These are phyloP conservation scores for Pyrenophora graminea DNA, from an alignment of 2,329 filamentous ascomycete species.

Conservation along the genomic window DNA sequence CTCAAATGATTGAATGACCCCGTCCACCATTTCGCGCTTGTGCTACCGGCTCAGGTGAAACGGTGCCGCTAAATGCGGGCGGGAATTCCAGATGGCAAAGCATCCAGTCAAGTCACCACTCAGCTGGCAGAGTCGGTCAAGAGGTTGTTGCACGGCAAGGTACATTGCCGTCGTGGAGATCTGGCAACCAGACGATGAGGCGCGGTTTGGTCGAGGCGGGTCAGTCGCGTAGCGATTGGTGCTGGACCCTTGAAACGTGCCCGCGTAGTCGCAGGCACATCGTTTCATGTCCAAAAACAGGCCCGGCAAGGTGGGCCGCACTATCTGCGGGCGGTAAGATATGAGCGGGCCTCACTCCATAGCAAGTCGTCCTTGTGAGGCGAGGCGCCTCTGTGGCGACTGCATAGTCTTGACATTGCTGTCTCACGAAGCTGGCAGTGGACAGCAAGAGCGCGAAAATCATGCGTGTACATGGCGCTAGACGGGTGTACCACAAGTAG, in stretches of 20 bases:
- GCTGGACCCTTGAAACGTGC: slow-evolving; percentile 31
- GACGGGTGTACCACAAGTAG: neutral
- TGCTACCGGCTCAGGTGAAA: slow-evolving; percentile 34
- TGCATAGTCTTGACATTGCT: slow-evolving; percentile 1
- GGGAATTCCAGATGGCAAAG: slow-evolving; percentile 16
- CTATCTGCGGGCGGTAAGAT: slow-evolving; percentile 39
- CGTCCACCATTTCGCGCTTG: slow-evolving; percentile 23
- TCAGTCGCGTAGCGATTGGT: slow-evolving; percentile 43
- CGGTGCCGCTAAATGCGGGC: slow-evolving; percentile 19
- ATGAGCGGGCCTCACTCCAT: slow-evolving; percentile 26
- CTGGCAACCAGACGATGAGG: slow-evolving; percentile 29
- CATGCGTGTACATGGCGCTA: slow-evolving; percentile 7
- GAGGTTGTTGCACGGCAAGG: slow-evolving; percentile 6
- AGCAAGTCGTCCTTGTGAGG: slow-evolving; percentile 12
- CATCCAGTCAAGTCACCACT: slow-evolving; percentile 20
- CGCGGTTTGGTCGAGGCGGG: slow-evolving; percentile 33
- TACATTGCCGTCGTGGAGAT: slow-evolving; percentile 12
- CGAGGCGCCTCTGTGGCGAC: slow-evolving; percentile 10
- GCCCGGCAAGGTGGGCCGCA: slow-evolving; percentile 16
- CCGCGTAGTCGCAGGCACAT: slow-evolving; percentile 23
- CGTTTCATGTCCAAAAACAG: slow-evolving; percentile 42
- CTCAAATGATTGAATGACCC: slow-evolving; percentile 35
- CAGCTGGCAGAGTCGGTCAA: slow-evolving; percentile 12
- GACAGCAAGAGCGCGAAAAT: slow-evolving; percentile 1
- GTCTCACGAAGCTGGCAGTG: slow-evolving; percentile 3